These are phyloP conservation scores for Flaveria ramosissima DNA, from an alignment of 129 eudicot genomes.

Conservation along the genomic window DNA sequence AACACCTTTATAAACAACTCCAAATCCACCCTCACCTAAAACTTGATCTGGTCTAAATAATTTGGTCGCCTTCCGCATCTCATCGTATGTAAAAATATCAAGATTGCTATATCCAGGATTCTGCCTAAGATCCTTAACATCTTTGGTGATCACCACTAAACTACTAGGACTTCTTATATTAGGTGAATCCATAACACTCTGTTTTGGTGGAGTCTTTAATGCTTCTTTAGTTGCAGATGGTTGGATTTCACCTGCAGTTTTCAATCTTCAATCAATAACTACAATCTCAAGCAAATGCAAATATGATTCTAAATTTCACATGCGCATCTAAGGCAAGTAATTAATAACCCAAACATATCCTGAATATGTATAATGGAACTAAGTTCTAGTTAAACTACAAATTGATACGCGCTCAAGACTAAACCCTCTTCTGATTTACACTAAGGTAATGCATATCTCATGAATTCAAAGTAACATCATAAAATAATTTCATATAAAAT, in stretches of 20 bases:
- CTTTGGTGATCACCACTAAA: constrained; percentile 59
- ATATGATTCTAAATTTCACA: background rate
- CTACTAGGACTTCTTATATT: constrained; percentile 36
- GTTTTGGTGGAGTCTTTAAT: constrained; percentile 40
- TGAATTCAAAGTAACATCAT: background rate
- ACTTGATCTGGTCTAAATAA: constrained; percentile 89
- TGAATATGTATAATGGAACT: constrained; percentile 5
- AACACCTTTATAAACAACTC: constrained; percentile 89
- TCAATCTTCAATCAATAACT: constrained; percentile 27
- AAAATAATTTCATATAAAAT: background rate
- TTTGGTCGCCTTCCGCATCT: constrained; percentile 88
- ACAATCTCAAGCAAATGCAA: background rate
- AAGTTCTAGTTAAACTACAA: too few species aligned
- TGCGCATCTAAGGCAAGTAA: background rate
- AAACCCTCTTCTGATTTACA: background rate
- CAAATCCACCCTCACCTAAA: constrained; percentile 98
- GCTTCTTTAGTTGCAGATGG: constrained; percentile 38
- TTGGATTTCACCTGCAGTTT: constrained; percentile 36
- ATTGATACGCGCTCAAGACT: too few species aligned
- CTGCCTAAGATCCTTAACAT: constrained; percentile 73
- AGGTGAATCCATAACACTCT: constrained; percentile 33
- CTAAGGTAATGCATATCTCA: background rate
- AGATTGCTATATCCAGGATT: constrained; percentile 85
- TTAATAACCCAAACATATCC: background rate
- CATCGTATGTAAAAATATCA: constrained; percentile 87